Base-by-base conservation (phyloP, 2,329 filamentous ascomycete genomes). In the Venturia pyrina region DNA sequence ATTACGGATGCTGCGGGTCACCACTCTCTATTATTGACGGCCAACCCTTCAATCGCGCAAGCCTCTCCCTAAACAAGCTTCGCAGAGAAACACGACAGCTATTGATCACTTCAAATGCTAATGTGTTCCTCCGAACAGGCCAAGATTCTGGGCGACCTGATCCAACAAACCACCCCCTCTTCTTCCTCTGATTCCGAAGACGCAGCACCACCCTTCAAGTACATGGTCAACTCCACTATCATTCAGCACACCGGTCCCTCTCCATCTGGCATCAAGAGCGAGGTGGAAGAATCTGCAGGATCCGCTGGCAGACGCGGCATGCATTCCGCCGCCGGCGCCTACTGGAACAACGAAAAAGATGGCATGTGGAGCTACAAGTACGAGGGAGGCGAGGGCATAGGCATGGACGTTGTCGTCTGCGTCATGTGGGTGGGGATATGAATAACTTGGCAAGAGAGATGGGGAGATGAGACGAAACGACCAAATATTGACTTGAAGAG, bases 151-250 rank as follows among this genome's bases (percentile, higher is more conserved):
- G 40, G 43, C 37, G 37, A 43, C 40, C 40, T 62, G 37, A 46
- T 62, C 37, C n/a, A 87, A 65, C 88, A 89, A 75, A 90, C 89
- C 80, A 85, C 83, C 66, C 89, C 88, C 63, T 86, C 84, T 21
- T 82, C 85, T 21, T 75, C 82, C 61, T 78, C 82, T 68, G 80
- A 37, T 13, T 59, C 53, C 8, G 53, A 59, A 37, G 53, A 59
- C 11, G 81, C 68, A 78, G 81, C 37, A 80, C 85, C 34, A 88
- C 78, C 81, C 19, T 96, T 88, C 85, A 98, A 98, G 79, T 98
- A 93, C 80, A 91, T 92, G 71, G 92, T 96, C 80, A 98, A 96
- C 83, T 96, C 91, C 82, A 98, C 93, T 70, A 97, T 98, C 75
- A 96, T 98, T 71, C 93, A 99, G 81, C 93, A 98, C 80, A 82